Evolutionary conservation across 176 grass and related monocot species (phyloP).

Genomic region (Raddia guianensis): DNA sequence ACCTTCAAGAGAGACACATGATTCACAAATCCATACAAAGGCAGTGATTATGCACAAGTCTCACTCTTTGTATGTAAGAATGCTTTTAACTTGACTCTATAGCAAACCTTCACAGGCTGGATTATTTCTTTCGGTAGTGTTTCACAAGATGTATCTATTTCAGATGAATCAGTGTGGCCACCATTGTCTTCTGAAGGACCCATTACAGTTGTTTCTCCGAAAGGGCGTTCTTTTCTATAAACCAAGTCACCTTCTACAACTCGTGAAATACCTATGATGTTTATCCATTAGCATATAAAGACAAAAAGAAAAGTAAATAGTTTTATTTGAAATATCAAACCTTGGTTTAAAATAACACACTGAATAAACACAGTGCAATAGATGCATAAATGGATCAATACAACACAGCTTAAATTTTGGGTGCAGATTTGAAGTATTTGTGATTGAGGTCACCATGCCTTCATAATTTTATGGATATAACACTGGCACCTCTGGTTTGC

Average conservation of each 20-base stretch:
- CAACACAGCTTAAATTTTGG: not conserved
- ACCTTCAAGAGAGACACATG: constrained; percentile 53
- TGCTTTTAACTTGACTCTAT: not conserved
- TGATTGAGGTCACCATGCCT: constrained; percentile 5
- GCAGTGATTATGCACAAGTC: constrained; percentile 3
- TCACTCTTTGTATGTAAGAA: constrained; percentile 20
- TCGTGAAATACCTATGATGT: constrained; percentile 68
- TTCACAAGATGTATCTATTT: constrained; percentile 59
- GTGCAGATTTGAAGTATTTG: not conserved
- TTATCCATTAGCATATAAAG: constrained; percentile 32
- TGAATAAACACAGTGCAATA: constrained; percentile 15
- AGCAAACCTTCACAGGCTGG: constrained; percentile 78
- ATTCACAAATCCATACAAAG: constrained; percentile 24
- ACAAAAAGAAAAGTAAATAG: constrained; percentile 20
- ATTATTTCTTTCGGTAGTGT: constrained; percentile 67
- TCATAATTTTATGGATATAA: constrained; percentile 7
- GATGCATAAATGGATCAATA: constrained; percentile 6
- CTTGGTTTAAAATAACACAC: not conserved
- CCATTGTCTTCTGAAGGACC: constrained; percentile 52
- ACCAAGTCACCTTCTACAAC: constrained; percentile 91
- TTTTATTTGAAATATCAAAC: constrained; percentile 6
- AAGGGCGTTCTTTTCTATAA: constrained; percentile 57
- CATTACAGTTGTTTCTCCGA: constrained; percentile 39
- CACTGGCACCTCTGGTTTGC: constrained; percentile 10
- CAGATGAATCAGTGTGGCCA: constrained; percentile 39